Evolutionary conservation across 2,329 filamentous ascomycete species (phyloP).

Genomic region (Penicillium polonicum): DNA sequence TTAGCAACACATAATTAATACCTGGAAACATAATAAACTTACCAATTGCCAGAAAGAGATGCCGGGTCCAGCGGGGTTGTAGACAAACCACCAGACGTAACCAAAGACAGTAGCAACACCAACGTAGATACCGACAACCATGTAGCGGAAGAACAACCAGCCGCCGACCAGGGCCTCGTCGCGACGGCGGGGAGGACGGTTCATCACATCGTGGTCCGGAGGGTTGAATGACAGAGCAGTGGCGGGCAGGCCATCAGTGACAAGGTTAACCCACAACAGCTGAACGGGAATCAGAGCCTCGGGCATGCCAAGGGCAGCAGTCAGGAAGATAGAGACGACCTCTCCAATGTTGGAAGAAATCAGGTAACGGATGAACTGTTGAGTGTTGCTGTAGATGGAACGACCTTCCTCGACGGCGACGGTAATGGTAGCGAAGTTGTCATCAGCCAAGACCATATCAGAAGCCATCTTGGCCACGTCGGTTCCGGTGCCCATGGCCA

Average conservation of each 20-base stretch:
- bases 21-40: conserved; percentile 31
- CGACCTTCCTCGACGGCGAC: conserved; percentile 94
- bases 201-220: conserved; percentile 98
- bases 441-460: conserved; percentile 97
- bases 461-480: conserved; percentile 95
- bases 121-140: conserved; percentile 94
- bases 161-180: conserved; percentile 90
- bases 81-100: conserved; percentile 99
- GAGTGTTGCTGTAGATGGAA: conserved; percentile 99
- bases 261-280: conserved; percentile 96
- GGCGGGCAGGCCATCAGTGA: conserved; percentile 93
- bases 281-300: conserved; percentile 96
- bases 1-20: conserved; percentile 13
- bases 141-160: conserved; percentile 96
- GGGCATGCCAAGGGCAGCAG: conserved; percentile 93
- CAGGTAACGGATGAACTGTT: conserved; percentile 98
- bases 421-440: conserved; percentile 98
- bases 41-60: conserved; percentile 85
- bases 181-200: conserved; percentile 81
- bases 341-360: conserved; percentile 99
- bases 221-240: conserved; percentile 98
- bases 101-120: conserved; percentile 92
- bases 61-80: conserved; percentile 82
- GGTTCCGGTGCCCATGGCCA: conserved; percentile 97
- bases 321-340: conserved; percentile 98